A percentile compares a stretch with the other conserved stretches of the same genome.
phyloP scores from a whole-genome alignment of 306 rosid species.

The Chamaecrista fasciculata region DNA sequence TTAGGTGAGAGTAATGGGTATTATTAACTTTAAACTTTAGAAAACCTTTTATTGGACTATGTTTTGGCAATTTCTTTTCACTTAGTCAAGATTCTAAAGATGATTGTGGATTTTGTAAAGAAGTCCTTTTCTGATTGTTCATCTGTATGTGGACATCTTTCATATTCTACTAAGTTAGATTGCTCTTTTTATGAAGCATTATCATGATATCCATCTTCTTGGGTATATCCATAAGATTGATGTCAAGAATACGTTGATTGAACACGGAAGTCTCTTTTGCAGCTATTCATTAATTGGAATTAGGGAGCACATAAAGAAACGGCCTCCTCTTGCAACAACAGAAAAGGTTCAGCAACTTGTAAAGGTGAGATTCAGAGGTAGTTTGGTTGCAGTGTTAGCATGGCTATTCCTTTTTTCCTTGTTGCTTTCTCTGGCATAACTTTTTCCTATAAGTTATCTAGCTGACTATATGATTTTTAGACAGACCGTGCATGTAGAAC shows the following conservation, averaged over 20 bases:
- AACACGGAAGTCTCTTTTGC: conserved; percentile 26
- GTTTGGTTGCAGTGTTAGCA: neutral
- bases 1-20: neutral
- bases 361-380: conserved; percentile 50
- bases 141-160: conserved; percentile 13
- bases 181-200: neutral
- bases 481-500: neutral
- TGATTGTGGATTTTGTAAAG: neutral
- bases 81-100: conserved; percentile 18
- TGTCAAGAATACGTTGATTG: conserved; percentile 21
- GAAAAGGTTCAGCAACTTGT: conserved; percentile 96
- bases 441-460: neutral
- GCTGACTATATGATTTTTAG: neutral
- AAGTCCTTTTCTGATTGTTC: neutral
- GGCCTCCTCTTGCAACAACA: conserved; percentile 89
- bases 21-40: neutral
- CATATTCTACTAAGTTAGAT: conserved; percentile 14
- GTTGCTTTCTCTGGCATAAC: neutral
- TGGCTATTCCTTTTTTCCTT: neutral
- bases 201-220: neutral
- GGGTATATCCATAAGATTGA: neutral
- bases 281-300: conserved; percentile 69
- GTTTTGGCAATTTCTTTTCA: conserved; percentile 9
- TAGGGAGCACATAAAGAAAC: conserved; percentile 96
- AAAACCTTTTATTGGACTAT: conserved; percentile 6